Base-by-base conservation (phyloP, 768 basidiomycete genomes). In the Rubroboletus satanas region DNA sequence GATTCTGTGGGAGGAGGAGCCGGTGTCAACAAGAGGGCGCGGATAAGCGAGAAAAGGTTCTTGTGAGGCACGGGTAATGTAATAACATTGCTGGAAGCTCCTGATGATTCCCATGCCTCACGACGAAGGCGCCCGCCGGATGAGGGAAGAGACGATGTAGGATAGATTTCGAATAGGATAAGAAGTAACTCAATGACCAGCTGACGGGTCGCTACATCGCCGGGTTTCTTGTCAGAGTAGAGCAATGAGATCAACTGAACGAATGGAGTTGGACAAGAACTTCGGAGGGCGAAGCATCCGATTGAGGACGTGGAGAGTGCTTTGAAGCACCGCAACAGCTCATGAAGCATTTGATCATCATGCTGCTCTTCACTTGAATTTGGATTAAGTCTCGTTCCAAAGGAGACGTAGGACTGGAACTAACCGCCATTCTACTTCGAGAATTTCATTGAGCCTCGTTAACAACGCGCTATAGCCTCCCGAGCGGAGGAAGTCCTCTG, bases 191-290 rank as follows among this genome's bases (percentile, higher is more conserved):
- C 97, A 41, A 90, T 74, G 36, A 99, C 95, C 52, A 98, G 81
- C 64, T 95, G 93, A 33, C 95, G 84, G 5, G 91, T 88, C 4
- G 85, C 82, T 9, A 98, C 78, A 37, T 99, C 97, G 42, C 97
- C 97, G 0, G 97, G 97, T 68, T 95, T 97, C 77, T 98, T 98
- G 76, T 98, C 96, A 4, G 94, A 96, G 71, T 92, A 98, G 2
- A 98, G 77, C 15, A 98, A 79, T 9, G 84, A 75, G 17, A 95
- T 79, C 29, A 99, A 78, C 58, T 95, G 89, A 5, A 79, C 77
- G 68, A 93, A 98, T 1, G 96, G 97, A 0, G 87, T 84, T 1
- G 95, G 94, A 54, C 88, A 88, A 31, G 86, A 88, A 62, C 84
- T 87, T n/a, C 93, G 86, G 11, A 99, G 81, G 5, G 97, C 93